phyloP scores from a whole-genome alignment of 129 eudicot genomes.

The Flaveria bidentis region DNA sequence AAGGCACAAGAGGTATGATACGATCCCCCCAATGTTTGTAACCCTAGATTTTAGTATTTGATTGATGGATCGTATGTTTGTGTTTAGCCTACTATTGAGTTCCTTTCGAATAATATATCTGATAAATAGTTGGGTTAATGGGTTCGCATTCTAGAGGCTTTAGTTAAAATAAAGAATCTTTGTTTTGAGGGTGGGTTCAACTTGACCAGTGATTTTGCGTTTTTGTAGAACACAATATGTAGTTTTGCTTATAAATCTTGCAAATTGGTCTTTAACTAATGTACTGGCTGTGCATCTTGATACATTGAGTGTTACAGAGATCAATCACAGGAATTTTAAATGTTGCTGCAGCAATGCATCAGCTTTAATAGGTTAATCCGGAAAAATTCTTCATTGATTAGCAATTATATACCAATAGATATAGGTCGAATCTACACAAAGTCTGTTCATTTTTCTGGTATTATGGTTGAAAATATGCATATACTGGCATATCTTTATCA shows the following conservation, averaged over 20 bases:
- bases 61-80: not conserved
- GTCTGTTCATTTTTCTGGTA: not conserved
- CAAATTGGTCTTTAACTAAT: not conserved
- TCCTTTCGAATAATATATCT: no score
- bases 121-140: no score
- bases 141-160: no score
- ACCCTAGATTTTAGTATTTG: slow-evolving; percentile 21
- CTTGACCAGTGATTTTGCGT: not conserved
- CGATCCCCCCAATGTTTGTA: not conserved
- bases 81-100: no score
- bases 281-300: not conserved
- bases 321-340: not conserved
- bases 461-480: slow-evolving; percentile 14
- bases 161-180: no score
- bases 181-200: no score
- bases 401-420: not conserved
- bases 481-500: not conserved
- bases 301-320: not conserved
- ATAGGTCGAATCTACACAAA: not conserved
- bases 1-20: slow-evolving; percentile 57
- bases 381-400: not conserved
- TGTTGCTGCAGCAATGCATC: not conserved
- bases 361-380: not conserved
- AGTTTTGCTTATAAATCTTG: no score
- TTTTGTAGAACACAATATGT: not conserved